Percentiles rank a stretch among this genome's conserved stretches.
Conservation (phyloP, 1,139 yeast genomes). For the Taphrina populina region DNA sequence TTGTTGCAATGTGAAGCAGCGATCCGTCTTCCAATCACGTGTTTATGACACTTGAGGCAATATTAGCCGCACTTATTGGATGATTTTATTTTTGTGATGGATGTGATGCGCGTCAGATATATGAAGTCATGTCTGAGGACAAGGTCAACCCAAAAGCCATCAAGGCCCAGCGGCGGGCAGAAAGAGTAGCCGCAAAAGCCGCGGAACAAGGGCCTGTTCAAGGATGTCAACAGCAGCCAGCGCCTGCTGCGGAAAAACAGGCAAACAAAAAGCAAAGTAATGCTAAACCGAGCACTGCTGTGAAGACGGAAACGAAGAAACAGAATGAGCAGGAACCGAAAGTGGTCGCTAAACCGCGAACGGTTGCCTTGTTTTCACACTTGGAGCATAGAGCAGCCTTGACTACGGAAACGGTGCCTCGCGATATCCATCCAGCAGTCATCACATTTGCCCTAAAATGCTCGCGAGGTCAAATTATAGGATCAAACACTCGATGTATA, state of each 20-base stretch:
- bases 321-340: neutral
- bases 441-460: constrained; percentile 74
- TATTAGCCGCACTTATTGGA: neutral
- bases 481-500: constrained; percentile 80
- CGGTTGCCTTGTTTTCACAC: constrained; percentile 69
- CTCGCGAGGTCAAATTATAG: constrained; percentile 82
- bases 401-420: constrained; percentile 45
- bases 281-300: neutral
- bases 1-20: no score
- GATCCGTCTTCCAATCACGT: no score
- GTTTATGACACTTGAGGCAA: no score
- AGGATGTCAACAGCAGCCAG: constrained; percentile 1
- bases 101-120: neutral
- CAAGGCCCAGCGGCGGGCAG: constrained; percentile 29
- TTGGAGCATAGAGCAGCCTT: constrained; percentile 57
- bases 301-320: neutral
- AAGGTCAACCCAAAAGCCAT: constrained; percentile 20
- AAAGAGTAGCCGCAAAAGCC: constrained; percentile 24
- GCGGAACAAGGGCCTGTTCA: no score
- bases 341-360: neutral
- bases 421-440: constrained; percentile 83
- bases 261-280: neutral
- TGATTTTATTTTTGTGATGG: neutral
- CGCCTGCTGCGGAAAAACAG: constrained; percentile 5
- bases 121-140: constrained; percentile 19